These are phyloP conservation scores for Pyrenophora seminiperda DNA, from an alignment of 2,329 filamentous ascomycete species.

Conservation along the genomic window DNA sequence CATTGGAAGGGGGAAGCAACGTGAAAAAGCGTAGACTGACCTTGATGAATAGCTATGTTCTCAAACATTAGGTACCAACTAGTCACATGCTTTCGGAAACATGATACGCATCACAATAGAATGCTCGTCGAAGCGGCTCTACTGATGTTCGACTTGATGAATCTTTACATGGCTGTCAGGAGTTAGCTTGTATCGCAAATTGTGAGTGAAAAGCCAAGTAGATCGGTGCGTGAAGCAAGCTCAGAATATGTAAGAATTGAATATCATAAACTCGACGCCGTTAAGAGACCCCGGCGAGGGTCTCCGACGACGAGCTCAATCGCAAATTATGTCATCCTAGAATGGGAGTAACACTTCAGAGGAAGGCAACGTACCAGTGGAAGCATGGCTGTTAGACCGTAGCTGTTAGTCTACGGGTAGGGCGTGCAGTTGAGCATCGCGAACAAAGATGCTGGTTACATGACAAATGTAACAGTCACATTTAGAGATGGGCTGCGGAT, in stretches of 20 bases:
- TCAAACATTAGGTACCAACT: background rate
- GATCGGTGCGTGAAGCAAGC: conserved; percentile 21
- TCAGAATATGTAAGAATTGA: conserved; percentile 99
- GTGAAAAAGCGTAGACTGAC: conserved; percentile 18
- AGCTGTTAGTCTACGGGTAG: conserved; percentile 4
- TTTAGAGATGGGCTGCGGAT: background rate
- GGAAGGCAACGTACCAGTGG: conserved; percentile 30
- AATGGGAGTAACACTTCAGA: conserved; percentile 10
- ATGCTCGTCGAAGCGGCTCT: too few species aligned
- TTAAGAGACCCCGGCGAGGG: conserved; percentile 91
- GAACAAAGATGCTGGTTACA: background rate
- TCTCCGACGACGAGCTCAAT: conserved; percentile 86
- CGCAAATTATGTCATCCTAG: conserved; percentile 99
- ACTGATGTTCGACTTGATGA: background rate
- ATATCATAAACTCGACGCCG: conserved; percentile 79
- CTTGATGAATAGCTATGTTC: conserved; percentile 1
- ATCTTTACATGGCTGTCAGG: conserved; percentile 3
- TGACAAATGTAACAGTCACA: too few species aligned
- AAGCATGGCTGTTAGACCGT: conserved; percentile 2
- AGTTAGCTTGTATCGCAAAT: conserved; percentile 3
- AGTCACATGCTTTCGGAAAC: background rate
- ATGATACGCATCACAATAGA: too few species aligned
- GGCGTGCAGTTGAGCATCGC: background rate
- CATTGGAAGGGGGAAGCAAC: conserved; percentile 57
- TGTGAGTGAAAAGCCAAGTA: background rate